Evolutionary conservation across 106 monocot genomes (phyloP), one percentile per base, ranked within the genome.

Genomic region (Acorus calamus): DNA sequence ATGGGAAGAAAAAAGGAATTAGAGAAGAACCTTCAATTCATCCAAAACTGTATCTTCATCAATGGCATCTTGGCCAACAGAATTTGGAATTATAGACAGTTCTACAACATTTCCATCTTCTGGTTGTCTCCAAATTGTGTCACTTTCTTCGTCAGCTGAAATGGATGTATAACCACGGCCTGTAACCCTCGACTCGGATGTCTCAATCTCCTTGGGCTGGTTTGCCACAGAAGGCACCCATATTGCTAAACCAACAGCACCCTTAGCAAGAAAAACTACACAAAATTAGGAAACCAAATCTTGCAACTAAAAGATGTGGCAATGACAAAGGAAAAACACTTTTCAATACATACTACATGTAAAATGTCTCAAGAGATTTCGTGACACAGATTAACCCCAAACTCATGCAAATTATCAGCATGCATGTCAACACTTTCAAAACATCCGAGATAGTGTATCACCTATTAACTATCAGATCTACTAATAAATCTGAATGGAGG

Each of bases 241-340:
- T 75, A 99, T 99, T 55, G 98, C 98, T 75, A 99, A 86, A 48
- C 98, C 98, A 69, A 99, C 98, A 47, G 98, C 98, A 6, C 98
- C 98, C 98, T 99, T 28, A 28, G 28, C 28, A 28, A 63, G n/a
- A 13, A 44, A 47, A 51, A 8, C 2, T 28, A 28, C 28, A 28
- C 28, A 28, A 28, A 28, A 28, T 28, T 28, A 28, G 28, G 28
- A 28, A 28, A 28, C 28, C 28, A 28, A 28, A 28, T 28, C 28
- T 28, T 28, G 28, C 28, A 28, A n/a, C n/a, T n/a, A n/a, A n/a
- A n/a, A n/a, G n/a, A n/a, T n/a, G n/a, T n/a, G n/a, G n/a, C n/a
- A n/a, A n/a, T 28, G 28, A 28, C 28, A 28, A 28, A 28, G 28
- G 28, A 28, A 28, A 28, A 28, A 28, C 28, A 28, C 0, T 28